These are phyloP conservation scores for Penicillium sp. DNA, from an alignment of 2,329 filamentous ascomycete genomes.

Conservation along the genomic window DNA sequence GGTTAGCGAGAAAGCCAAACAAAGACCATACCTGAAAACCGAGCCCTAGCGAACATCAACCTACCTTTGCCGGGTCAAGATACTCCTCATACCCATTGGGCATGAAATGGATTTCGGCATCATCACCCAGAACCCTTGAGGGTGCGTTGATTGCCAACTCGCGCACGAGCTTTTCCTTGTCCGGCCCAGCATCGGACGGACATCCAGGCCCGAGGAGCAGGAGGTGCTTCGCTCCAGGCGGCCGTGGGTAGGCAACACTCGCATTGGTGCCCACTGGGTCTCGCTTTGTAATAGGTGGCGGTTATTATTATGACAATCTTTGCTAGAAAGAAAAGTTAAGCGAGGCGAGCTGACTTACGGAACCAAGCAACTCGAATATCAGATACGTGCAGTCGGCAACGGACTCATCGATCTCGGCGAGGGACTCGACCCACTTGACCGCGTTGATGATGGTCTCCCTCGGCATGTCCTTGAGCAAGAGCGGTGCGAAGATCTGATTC, in stretches of 20 bases:
- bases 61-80: not conserved
- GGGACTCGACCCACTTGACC: not conserved
- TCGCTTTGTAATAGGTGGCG: no score
- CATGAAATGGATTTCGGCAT: not conserved
- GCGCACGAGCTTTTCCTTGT: conserved; percentile 10
- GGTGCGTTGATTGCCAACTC: conserved; percentile 12
- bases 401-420: not conserved
- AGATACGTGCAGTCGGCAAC: conserved; percentile 20
- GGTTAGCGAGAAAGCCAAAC: no score
- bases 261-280: not conserved
- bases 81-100: not conserved
- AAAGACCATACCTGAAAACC: no score
- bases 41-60: no score
- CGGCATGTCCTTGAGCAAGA: conserved; percentile 10
- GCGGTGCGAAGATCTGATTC: conserved; percentile 16
- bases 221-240: conserved; percentile 12
- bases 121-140: not conserved
- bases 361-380: conserved; percentile 17
- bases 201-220: conserved; percentile 17
- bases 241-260: conserved; percentile 17
- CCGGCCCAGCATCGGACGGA: conserved; percentile 8
- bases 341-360: conserved; percentile 1
- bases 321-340: no score
- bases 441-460: conserved; percentile 11
- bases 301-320: no score